Evolutionary conservation across 495 filamentous ascomycete genomes (phyloP).

Genomic region (Penicillium egyptiacum): DNA sequence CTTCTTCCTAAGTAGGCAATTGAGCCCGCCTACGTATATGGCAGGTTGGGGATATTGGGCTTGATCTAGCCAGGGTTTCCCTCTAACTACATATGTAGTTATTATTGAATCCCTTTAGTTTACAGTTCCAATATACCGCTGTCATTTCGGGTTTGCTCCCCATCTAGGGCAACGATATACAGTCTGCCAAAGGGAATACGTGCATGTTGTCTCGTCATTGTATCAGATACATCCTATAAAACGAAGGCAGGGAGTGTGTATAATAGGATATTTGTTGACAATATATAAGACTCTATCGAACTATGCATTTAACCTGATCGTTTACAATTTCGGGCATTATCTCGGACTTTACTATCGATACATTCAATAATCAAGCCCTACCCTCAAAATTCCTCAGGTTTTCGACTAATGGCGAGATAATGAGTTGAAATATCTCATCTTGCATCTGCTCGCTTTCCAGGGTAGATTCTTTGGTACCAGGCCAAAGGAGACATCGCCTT

Average conservation of each 20-base stretch:
- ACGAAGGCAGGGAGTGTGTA: too few relatives aligned
- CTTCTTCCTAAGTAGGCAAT: slow-evolving; percentile 1
- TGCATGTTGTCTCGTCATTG: too few relatives aligned
- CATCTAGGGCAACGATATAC: too few relatives aligned
- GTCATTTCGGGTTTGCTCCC: too few relatives aligned
- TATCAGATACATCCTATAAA: too few relatives aligned
- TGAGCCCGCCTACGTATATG: background rate
- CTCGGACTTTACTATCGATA: background rate
- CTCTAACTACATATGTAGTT: background rate
- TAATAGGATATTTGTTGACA: too few relatives aligned
- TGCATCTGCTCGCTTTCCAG: background rate
- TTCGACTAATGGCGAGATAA: background rate
- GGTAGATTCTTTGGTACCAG: background rate
- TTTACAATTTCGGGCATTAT: background rate
- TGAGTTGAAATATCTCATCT: background rate
- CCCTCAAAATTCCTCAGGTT: background rate
- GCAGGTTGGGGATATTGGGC: background rate
- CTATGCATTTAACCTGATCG: too few relatives aligned
- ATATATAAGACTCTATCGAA: too few relatives aligned
- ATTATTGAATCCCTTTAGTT: too few relatives aligned
- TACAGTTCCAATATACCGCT: too few relatives aligned
- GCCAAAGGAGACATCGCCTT: background rate
- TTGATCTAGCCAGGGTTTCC: background rate
- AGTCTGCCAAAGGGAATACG: too few relatives aligned
- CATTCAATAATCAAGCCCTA: background rate